A percentile compares a stretch with the other conserved stretches of the same genome.
Evolutionary conservation across 2,329 filamentous ascomycete species (phyloP).

Genomic region (Curvularia verruculosa): DNA sequence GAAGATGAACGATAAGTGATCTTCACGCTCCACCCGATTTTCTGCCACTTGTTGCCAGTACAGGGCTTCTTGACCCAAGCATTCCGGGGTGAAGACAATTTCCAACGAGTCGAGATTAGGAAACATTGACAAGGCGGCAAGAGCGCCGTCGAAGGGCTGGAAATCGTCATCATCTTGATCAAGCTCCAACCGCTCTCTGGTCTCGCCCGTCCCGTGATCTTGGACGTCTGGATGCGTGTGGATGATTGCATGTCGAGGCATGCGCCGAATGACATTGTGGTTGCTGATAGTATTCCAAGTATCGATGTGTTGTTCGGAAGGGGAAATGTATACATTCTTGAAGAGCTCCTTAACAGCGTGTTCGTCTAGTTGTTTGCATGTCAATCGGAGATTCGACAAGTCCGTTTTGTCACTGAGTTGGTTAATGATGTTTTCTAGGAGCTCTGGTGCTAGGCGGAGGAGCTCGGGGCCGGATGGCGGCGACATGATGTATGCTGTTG

Average conservation of each 20-base stretch:
- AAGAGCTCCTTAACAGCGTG: background rate
- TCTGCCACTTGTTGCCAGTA: background rate
- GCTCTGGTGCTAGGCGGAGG: background rate
- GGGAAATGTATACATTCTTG: background rate
- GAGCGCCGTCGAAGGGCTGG: background rate
- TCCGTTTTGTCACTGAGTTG: background rate
- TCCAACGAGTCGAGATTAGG: background rate
- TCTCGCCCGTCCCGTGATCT: background rate
- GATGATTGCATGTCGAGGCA: background rate
- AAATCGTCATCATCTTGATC: background rate
- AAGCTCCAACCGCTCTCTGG: background rate
- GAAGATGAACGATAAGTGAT: background rate
- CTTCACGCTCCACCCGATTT: background rate
- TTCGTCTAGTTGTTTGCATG: background rate
- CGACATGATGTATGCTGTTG: background rate
- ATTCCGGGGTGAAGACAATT: background rate
- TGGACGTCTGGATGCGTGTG: background rate
- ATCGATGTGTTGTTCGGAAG: background rate
- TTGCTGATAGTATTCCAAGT: background rate
- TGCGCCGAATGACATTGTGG: background rate
- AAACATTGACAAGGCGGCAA: background rate
- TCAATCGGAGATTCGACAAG: background rate
- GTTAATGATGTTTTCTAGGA: background rate
- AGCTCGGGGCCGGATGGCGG: background rate
- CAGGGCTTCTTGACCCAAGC: background rate